Evolutionary conservation across 1,139 yeast genomes (phyloP).

Genomic region (Magnusiomyces paraingens): DNA sequence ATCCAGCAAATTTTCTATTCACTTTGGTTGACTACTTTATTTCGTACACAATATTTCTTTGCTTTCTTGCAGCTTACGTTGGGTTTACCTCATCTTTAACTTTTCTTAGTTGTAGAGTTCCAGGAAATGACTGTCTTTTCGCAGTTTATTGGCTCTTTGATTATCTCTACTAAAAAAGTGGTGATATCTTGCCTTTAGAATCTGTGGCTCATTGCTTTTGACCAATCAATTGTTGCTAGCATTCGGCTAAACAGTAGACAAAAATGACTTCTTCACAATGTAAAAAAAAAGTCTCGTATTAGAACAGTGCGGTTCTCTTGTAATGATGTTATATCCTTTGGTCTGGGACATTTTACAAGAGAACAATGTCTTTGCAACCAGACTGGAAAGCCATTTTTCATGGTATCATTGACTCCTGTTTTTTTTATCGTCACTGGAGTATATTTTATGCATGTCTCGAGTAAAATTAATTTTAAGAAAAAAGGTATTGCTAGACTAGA

Average conservation of each 20-base stretch:
- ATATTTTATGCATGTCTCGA: slow-evolving; percentile 22
- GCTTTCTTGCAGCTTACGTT: slow-evolving; percentile 43
- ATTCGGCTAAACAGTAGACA: slow-evolving; percentile 21
- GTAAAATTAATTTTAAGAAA: slow-evolving; percentile 20
- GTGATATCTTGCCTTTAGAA: slow-evolving; percentile 50
- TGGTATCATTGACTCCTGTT: slow-evolving; percentile 51
- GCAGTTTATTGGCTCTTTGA: slow-evolving; percentile 48
- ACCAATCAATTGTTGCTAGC: slow-evolving; percentile 21
- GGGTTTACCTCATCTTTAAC: slow-evolving; percentile 37
- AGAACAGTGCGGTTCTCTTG: slow-evolving; percentile 26
- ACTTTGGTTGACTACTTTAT: slow-evolving; percentile 63
- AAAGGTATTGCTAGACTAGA: slow-evolving; percentile 26
- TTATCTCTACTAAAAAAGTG: slow-evolving; percentile 55
- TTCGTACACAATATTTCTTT: slow-evolving; percentile 49
- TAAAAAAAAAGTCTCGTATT: slow-evolving; percentile 5
- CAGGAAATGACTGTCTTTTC: slow-evolving; percentile 48
- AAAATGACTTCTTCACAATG: slow-evolving; percentile 13
- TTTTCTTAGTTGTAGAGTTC: slow-evolving; percentile 38
- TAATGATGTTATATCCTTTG: slow-evolving; percentile 47
- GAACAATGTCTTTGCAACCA: slow-evolving; percentile 56
- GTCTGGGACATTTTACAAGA: slow-evolving; percentile 62
- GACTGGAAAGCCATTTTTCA: slow-evolving; percentile 61
- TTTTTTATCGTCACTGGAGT: slow-evolving; percentile 35
- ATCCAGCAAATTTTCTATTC: slow-evolving; percentile 60
- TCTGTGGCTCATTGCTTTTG: slow-evolving; percentile 26